phyloP scores from a whole-genome alignment of 345 rosid genomes.

The Hibiscus tridactylites region DNA sequence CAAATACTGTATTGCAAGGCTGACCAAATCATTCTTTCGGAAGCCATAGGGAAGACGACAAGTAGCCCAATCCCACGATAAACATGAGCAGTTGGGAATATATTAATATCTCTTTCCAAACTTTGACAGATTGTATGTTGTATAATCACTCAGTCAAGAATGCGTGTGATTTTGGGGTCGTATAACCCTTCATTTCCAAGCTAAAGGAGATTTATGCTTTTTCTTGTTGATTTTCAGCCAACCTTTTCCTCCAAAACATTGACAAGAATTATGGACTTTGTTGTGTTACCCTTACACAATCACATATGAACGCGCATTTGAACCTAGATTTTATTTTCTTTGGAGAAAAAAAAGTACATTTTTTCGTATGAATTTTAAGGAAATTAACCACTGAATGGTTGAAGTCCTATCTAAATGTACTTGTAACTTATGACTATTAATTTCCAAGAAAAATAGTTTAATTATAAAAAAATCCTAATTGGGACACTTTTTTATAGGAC shows the following conservation, averaged over 20 bases:
- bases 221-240: slow-evolving; percentile 8
- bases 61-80: background rate
- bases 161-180: background rate
- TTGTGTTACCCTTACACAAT: background rate
- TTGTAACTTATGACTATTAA: background rate
- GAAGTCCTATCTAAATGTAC: background rate
- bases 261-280: background rate
- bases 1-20: slow-evolving; percentile 2
- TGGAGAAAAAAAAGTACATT: background rate
- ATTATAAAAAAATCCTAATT: background rate
- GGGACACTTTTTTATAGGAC: background rate
- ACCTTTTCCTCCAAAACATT: background rate
- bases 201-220: background rate
- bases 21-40: slow-evolving; percentile 10
- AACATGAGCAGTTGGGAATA: background rate
- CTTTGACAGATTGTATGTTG: background rate
- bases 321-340: background rate
- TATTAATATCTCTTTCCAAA: slow-evolving; percentile 2
- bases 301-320: background rate
- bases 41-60: slow-evolving; percentile 19
- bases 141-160: slow-evolving; percentile 2
- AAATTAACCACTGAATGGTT: background rate
- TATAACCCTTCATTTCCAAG: slow-evolving; percentile 13
- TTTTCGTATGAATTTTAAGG: background rate
- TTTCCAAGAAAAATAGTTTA: background rate